A percentile compares a stretch with the other conserved stretches of the same genome.
Conservation (phyloP, 2,329 filamentous ascomycete species). For the Trichoderma simmonsii region DNA sequence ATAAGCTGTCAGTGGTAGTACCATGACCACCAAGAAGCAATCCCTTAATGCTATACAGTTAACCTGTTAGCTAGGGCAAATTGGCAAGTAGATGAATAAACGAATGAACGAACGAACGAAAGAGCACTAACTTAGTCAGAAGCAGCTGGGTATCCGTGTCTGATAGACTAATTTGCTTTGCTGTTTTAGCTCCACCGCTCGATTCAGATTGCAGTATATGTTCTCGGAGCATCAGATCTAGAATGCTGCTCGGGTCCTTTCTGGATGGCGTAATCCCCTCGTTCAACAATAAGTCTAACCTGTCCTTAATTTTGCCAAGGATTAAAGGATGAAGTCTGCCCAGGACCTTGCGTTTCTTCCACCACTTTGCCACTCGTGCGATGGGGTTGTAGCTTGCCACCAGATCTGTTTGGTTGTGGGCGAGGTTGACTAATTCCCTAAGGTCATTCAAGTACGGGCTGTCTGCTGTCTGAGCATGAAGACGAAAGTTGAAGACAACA, state of each 20-base stretch:
- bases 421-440: not conserved
- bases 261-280: slow-evolving; percentile 22
- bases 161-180: not conserved
- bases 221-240: slow-evolving; percentile 27
- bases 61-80: not conserved
- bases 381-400: slow-evolving; percentile 12
- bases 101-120: not conserved
- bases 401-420: not conserved
- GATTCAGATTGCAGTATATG: not conserved
- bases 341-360: not conserved
- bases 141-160: not conserved
- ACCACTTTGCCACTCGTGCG: not conserved
- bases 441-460: slow-evolving; percentile 19
- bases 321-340: slow-evolving; percentile 8
- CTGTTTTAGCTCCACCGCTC: not conserved
- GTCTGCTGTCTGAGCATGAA: slow-evolving; percentile 24
- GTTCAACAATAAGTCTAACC: slow-evolving; percentile 18
- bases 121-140: not conserved
- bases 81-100: not conserved
- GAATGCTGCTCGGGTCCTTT: slow-evolving; percentile 22
- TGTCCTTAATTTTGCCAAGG: slow-evolving; percentile 6
- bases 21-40: not conserved
- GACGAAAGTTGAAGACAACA: slow-evolving; percentile 23
- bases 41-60: not conserved
- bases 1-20: not conserved